Evolutionary conservation across 129 eudicot genomes (phyloP), one percentile per base, ranked within the genome.

Genomic region (Escallonia herrerae): DNA sequence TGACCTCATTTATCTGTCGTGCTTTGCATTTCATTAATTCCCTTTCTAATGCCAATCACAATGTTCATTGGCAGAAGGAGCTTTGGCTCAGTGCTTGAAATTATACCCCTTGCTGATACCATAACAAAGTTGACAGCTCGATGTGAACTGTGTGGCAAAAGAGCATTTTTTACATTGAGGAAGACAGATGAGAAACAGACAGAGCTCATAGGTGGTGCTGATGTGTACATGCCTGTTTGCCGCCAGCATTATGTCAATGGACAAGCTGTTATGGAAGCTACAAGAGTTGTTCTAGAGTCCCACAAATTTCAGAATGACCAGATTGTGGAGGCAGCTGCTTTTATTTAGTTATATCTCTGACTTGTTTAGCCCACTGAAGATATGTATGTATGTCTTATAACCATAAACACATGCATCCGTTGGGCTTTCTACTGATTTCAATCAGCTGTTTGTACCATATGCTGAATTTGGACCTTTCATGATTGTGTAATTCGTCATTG

Each of bases 191-290:
- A 86, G 65, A 77, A 82, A 1, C 55, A 77, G 60, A 86, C 87
- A 2, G 93, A 90, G 74, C 83, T 90, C 40, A 82, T 94, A 10
- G 99, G 93, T 40, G 99, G 99, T 39, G 83, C 90, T 9, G 95
- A 89, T 79, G 64, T 83, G 41, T 94, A 89, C 80, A 94, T 94
- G 90, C 99, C 99, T 8, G 97, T 94, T 62, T 94, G 99, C 68
- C 93, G 97, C n/a, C 97, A 71, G 57, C 99, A 94, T 74, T 94
- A 89, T 76, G 83, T 71, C 13, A 81, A 52, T 10, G 85, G 84
- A 40, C 87, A 83, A 38, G 62, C 45, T 60, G 78, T 76, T 49
- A 71, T 76, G 8, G 83, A 75, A 72, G 66, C 68, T 68, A 73
- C 81, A 13, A 52, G 62, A 55, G 44, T 15, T 58, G 72, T 62